Evolutionary conservation across 169 alveolate species (phyloP), one percentile per base, ranked within the genome.

Genomic region (Neospora caninum): DNA sequence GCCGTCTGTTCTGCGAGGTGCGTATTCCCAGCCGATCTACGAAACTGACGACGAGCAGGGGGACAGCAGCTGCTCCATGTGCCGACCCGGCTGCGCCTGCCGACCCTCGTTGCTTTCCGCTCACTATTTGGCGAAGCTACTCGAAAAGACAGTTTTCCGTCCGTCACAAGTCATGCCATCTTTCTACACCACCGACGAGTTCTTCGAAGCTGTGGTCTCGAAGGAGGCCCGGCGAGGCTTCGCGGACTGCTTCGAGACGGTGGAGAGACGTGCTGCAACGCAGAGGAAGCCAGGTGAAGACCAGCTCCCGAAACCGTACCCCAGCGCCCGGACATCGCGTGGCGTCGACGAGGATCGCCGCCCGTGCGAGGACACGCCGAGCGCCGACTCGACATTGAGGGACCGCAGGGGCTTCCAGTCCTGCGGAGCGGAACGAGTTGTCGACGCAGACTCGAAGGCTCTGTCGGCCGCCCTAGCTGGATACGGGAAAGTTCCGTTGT

Each of bases 21-120:
- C 86, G 27, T 36, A n/a, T n/a, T 38, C 39, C 86, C 86, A 25
- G 27, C 86, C 86, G 10, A 38, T n/a, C 45, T 38, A 78, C 42
- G 86, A 78, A 78, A 78, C 86, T 1, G 89, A 82, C 7, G 89
- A 82, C 34, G 89, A 82, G 41, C 38, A 82, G 67, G 64, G 67
- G n/a, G 89, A 43, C 6, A 82, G 89, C 89, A 82, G 89, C 67
- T 82, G 53, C 69, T 42, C 69, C 67, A 82, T 82, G 89, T 38
- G 64, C 39, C 67, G 34, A 29, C 67, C 67, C 16, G 89, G 69
- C 53, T 82, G 89, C 89, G 89, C 89, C 67, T 82, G 89, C 25
- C 27, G 89, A 41, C 89, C 89, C 43, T 82, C 89, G 20, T 49
- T 82, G 53, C 89, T 42, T 2, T 9, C 67, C 18, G 89, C 89